A percentile compares a stretch with the other conserved stretches of the same genome.
Conservation (phyloP, 345 rosid genomes). For the Eucalyptus decipiens region DNA sequence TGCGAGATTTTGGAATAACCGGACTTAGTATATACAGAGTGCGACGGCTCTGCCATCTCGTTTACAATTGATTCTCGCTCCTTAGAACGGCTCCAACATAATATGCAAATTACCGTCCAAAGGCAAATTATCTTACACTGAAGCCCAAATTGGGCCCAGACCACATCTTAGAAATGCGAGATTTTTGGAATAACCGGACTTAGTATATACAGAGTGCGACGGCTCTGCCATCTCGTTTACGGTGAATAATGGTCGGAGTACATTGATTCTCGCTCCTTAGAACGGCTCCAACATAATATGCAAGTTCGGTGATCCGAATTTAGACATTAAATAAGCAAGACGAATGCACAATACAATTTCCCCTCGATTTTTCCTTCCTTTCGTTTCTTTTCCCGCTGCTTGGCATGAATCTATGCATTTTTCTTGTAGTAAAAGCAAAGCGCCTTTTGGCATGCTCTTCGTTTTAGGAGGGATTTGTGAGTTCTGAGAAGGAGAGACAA, state of each 20-base stretch:
- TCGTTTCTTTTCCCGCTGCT: neutral
- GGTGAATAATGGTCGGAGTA: neutral
- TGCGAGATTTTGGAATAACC: neutral
- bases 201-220: neutral
- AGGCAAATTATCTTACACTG: too few relatives aligned
- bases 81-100: neutral
- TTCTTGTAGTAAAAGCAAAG: neutral
- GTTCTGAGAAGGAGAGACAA: neutral
- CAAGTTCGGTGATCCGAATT: neutral
- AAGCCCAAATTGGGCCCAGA: neutral
- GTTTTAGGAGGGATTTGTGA: neutral
- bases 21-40: neutral
- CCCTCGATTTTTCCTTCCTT: neutral
- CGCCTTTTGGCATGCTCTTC: neutral
- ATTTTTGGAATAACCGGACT: neutral
- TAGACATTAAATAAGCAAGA: neutral
- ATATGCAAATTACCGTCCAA: too few relatives aligned
- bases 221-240: neutral
- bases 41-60: neutral
- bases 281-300: neutral
- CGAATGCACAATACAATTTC: neutral
- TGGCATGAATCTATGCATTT: neutral
- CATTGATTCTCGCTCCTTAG: neutral
- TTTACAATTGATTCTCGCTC: neutral
- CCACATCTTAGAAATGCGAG: neutral